Percentiles rank a stretch among this genome's conserved stretches.
Conservation (phyloP, 1,284 basidiomycete genomes). For the Hortiboletus rubellus region DNA sequence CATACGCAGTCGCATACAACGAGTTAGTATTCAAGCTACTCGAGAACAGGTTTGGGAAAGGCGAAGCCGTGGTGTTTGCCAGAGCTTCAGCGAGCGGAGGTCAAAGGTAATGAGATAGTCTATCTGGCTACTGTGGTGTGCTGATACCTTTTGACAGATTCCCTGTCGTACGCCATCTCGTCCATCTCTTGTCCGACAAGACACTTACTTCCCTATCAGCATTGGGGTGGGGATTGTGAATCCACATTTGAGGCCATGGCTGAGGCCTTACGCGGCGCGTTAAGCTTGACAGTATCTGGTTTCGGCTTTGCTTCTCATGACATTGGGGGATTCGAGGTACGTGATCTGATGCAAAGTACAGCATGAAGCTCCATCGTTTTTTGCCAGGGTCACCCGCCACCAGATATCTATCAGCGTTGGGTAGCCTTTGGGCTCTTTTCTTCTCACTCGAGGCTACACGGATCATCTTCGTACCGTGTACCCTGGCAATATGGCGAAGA, state of each 20-base stretch:
- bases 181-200: background rate
- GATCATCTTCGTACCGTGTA: slow-evolving; percentile 70
- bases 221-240: slow-evolving; percentile 80
- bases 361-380: background rate
- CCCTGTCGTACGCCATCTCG: slow-evolving; percentile 14
- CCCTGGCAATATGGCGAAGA: slow-evolving; percentile 77
- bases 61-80: slow-evolving; percentile 71
- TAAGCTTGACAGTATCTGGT: slow-evolving; percentile 66
- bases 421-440: slow-evolving; percentile 73
- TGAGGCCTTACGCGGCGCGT: slow-evolving; percentile 65
- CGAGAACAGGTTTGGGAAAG: slow-evolving; percentile 57
- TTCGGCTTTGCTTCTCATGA: slow-evolving; percentile 75
- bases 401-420: slow-evolving; percentile 74
- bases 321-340: slow-evolving; percentile 70
- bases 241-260: slow-evolving; percentile 79
- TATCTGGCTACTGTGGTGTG: slow-evolving; percentile 2
- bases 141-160: slow-evolving; percentile 14
- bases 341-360: slow-evolving; percentile 2
- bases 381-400: slow-evolving; percentile 59
- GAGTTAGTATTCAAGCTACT: slow-evolving; percentile 65
- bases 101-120: slow-evolving; percentile 48
- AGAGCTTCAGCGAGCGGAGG: slow-evolving; percentile 66
- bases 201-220: slow-evolving; percentile 39
- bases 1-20: slow-evolving; percentile 69
- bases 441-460: slow-evolving; percentile 71